Base-by-base conservation (phyloP, 345 rosid genomes). In the Dovyalis caffra region DNA sequence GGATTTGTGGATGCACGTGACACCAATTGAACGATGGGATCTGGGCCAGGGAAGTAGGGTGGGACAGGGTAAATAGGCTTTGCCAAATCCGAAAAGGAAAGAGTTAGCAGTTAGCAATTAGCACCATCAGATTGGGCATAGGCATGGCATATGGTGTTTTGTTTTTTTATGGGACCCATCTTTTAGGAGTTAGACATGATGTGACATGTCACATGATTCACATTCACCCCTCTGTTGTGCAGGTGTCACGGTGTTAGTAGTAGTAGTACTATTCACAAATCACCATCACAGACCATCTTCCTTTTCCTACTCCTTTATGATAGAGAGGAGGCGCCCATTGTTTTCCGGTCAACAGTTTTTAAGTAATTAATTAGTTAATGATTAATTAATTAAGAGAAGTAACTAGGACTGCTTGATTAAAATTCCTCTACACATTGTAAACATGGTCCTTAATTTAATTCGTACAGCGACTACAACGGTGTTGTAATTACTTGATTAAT, bases 1-100 rank as follows among this genome's bases (percentile, higher is more conserved):
- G 78, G 86, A 76, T 80, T 84, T 60, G 71, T 77, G 71, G 65
- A 68, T 86, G 91, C 88, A 83, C 90, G 90, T 79, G 82, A 79
- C 49, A 20, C 33, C 72, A 73, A 71, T 65, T 76, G 77, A 71
- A 77, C 79, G 70, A 70, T 79, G 83, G 86, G 80, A 78, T 81
- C 8, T 78, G 88, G 85, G 85, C 83, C 82, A 65, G 73, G 64
- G 64, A 80, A n/a, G 38, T 11, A 31, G 57, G 79, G 86, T 80
- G 85, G 90, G 88, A 73, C 78, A 68, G 31, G 11, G 33, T 31
- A 12, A 34, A 51, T 1, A 51, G 56, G 73, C n/a, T 47, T 61
- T 12, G 71, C 74, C 28, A 77, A 79, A 71, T 81, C 77, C 40
- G 77, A 69, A 82, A 84, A 81, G 79, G 75, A 72, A 73, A 31